A percentile compares a stretch with the other conserved stretches of the same genome.
phyloP scores from a whole-genome alignment of 2,329 filamentous ascomycete species.

The Ascochyta clinopodiicola region DNA sequence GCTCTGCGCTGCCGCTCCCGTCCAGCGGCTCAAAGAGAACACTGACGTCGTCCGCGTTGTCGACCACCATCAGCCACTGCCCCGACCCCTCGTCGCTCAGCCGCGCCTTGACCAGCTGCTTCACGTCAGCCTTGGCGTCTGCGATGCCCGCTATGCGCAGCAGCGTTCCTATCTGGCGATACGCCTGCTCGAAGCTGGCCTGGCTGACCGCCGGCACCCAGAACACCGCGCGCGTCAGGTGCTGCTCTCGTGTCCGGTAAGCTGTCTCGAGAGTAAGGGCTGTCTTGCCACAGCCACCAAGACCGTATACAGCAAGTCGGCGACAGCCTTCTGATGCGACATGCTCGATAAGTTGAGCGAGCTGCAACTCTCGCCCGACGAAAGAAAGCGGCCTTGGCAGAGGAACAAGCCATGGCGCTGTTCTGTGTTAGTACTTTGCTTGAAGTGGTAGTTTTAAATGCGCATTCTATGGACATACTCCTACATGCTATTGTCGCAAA shows the following conservation, averaged over 20 bases:
- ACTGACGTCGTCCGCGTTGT: too few relatives aligned
- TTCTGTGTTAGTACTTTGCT: too few relatives aligned
- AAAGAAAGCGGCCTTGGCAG: too few relatives aligned
- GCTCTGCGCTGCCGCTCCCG: too few relatives aligned
- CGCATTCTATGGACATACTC: neutral
- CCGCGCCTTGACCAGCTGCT: too few relatives aligned
- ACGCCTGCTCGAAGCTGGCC: conserved; percentile 1
- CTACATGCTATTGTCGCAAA: neutral
- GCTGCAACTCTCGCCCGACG: neutral
- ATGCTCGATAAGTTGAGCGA: neutral
- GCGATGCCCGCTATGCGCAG: neutral
- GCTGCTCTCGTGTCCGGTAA: neutral
- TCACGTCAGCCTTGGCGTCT: conserved; percentile 36
- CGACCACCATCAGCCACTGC: too few relatives aligned
- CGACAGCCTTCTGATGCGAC: neutral
- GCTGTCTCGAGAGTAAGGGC: neutral
- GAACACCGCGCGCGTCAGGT: neutral
- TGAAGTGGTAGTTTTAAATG: neutral
- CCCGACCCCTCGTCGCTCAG: too few relatives aligned
- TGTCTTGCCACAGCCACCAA: conserved; percentile 5
- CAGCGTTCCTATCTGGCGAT: neutral
- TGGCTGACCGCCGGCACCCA: neutral
- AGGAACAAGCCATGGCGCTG: too few relatives aligned
- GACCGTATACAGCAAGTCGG: neutral
- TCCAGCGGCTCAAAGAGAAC: too few relatives aligned